These are phyloP conservation scores for Bondarzewia mesenterica DNA, from an alignment of 1,284 basidiomycete species.

Conservation along the genomic window DNA sequence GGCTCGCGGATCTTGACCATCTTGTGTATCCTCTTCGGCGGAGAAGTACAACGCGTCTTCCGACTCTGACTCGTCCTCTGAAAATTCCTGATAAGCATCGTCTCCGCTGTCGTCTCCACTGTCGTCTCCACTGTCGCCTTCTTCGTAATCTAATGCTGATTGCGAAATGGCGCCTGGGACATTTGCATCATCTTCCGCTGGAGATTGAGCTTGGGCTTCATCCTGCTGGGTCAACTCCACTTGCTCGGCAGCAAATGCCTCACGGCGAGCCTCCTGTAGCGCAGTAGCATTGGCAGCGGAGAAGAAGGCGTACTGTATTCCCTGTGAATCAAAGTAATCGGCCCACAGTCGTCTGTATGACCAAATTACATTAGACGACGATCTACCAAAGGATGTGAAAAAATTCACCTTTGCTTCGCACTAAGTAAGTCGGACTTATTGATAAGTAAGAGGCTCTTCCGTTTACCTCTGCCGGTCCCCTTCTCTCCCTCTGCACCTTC, in stretches of 20 bases:
- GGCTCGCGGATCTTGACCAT: constrained; percentile 58
- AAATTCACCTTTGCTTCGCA: constrained; percentile 68
- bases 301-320: constrained; percentile 89
- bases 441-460: constrained; percentile 80
- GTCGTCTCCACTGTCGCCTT: constrained; percentile 18
- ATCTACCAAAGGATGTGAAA: not conserved
- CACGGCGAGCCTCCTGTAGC: constrained; percentile 64
- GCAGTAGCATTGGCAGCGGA: constrained; percentile 89
- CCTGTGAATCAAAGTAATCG: constrained; percentile 83
- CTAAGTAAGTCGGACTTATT: constrained; percentile 97
- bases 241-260: constrained; percentile 41
- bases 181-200: constrained; percentile 13
- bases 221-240: constrained; percentile 17
- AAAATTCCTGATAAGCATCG: not conserved
- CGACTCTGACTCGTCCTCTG: not conserved
- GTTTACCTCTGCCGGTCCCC: constrained; percentile 65
- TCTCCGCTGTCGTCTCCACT: constrained; percentile 15
- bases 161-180: constrained; percentile 10
- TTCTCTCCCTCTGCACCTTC: constrained; percentile 72
- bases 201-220: constrained; percentile 7
- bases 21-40: constrained; percentile 42
- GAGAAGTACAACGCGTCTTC: constrained; percentile 22
- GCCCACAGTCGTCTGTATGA: constrained; percentile 69
- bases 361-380: not conserved
- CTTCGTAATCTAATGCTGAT: constrained; percentile 12